Evolutionary conservation across 2,329 filamentous ascomycete genomes (phyloP).

Genomic region (Fusarium multiceps): DNA sequence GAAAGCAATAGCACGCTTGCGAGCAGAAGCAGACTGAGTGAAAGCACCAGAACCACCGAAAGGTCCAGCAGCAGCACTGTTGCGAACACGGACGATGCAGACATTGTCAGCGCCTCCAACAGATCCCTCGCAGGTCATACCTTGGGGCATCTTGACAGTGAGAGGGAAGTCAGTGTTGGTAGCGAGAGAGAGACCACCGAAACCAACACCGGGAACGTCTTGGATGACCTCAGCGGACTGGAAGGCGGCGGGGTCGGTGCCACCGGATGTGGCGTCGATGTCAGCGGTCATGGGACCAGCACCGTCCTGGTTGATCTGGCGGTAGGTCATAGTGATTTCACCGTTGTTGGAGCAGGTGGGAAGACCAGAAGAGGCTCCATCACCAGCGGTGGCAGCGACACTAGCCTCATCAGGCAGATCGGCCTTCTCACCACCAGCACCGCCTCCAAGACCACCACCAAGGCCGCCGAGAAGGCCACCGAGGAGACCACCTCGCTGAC

Average conservation of each 20-base stretch:
- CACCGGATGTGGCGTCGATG: constrained; percentile 72
- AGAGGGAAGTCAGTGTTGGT: constrained; percentile 73
- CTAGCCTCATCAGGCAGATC: constrained; percentile 48
- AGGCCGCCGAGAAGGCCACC: constrained; percentile 45
- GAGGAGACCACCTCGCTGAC: constrained; percentile 43
- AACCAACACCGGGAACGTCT: constrained; percentile 68
- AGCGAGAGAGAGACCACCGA: constrained; percentile 68
- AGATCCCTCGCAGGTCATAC: constrained; percentile 72
- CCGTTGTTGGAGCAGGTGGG: constrained; percentile 72
- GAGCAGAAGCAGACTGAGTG: constrained; percentile 67
- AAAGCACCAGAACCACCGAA: constrained; percentile 76
- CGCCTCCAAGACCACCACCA: constrained; percentile 36
- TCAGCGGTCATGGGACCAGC: constrained; percentile 71
- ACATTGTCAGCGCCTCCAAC: constrained; percentile 70
- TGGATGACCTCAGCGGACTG: constrained; percentile 67
- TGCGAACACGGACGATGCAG: constrained; percentile 73
- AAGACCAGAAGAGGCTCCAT: constrained; percentile 64
- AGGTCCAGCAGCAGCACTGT: constrained; percentile 70
- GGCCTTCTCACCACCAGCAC: constrained; percentile 51
- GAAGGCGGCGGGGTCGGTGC: constrained; percentile 70
- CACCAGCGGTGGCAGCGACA: constrained; percentile 65
- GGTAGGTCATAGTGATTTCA: constrained; percentile 71
- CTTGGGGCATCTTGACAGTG: constrained; percentile 72
- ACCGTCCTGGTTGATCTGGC: constrained; percentile 76
- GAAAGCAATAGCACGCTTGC: constrained; percentile 72